Base-by-base conservation (phyloP, 208 protist species). In the Acanthamoeba castellanii region DNA sequence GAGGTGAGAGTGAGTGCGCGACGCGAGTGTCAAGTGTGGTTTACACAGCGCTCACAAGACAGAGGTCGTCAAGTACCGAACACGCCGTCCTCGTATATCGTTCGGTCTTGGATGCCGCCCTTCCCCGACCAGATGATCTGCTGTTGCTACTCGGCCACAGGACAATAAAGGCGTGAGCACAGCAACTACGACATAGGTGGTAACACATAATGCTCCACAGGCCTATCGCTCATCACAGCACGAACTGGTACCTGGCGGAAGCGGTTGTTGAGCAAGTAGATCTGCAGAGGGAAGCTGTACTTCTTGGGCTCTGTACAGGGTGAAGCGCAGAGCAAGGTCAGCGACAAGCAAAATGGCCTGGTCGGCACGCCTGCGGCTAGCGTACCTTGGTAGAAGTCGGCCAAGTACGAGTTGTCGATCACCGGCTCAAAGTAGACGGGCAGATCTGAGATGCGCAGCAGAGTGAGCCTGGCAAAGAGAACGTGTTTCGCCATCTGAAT, bases 11-110 rank as follows among this genome's bases (percentile, higher is more conserved):
- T 37, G 13, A 37, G 66, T 20, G n/a, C n/a, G n/a, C n/a, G 37
- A 3, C 37, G 37, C 3, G 37, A 42, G 37, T 42, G 37, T 42
- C 37, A 42, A 4, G 1, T 42, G 37, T 42, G 37, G 37, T 42
- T 42, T 3, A 42, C 37, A 42, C 1, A 66, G 59, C 22, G 59
- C 16, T 25, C 59, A 66, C 20, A 66, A 9, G 14, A 55, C 50
- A 55, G 50, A 55, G 13, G 14, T 11, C 50, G 14, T 9, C 50
- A 52, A 18, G 70, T 78, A 78, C 70, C 94, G 85, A 97, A 97
- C 6, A 97, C 87, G 57, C 91, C 64, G 82, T 97, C 96, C 34
- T 97, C 96, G 57, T 97, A 97, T n/a, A 97, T 97, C 3, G 95
- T 97, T 47, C 96, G 27, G 52, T 97, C 96, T 55, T 97, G 95